Base-by-base conservation (phyloP, 2,329 filamentous ascomycete species). In the Coleophoma crateriformis region DNA sequence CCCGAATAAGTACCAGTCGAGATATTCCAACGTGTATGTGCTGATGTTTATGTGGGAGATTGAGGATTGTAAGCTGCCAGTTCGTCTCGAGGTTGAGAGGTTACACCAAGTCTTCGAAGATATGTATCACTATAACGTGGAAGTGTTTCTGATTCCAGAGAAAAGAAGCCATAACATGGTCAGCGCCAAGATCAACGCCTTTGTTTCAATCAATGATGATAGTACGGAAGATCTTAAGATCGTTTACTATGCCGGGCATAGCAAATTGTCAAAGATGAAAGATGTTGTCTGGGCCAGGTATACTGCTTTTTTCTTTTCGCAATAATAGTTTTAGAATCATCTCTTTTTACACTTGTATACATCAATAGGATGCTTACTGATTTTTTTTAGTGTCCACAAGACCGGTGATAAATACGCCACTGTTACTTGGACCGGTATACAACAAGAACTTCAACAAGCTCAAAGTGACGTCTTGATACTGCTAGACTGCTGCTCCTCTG, bases 231-330 rank as follows among this genome's bases (percentile, higher is more conserved):
- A 81, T 55, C 69, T 84, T 22, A 64, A 82, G 54, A 79, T 84
- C 54, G 73, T 84, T 54, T 82, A 82, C 61, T 84, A 84, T 58
- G 76, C 77, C 51, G 81, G 81, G 20, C 69, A 81, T 59, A 77
- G 78, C 52, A 81, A 72, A 53, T 66, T 76, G 19, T 74, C 73
- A 13, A 54, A 69, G 4, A 77, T 83, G 59, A 74, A 74, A 53
- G 76, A 82, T 61, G 66, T 82, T 22, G 81, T 79, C 60, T 84
- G 80, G 81, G 77, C 80, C 47, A 77, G 77, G 81, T 84, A 69
- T 71, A 78, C 73, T 47, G 41, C 15, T 14, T 19, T 19, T 19
- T 19, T 19, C 19, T 19, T 19, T 19, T 19, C 19, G 19, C 19
- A 19, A 19, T 19, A 19, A 19, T 19, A 19, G 19, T 19, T 19